phyloP scores from a whole-genome alignment of 2,329 filamentous ascomycete species.

The Aspergillus ochraceus region DNA sequence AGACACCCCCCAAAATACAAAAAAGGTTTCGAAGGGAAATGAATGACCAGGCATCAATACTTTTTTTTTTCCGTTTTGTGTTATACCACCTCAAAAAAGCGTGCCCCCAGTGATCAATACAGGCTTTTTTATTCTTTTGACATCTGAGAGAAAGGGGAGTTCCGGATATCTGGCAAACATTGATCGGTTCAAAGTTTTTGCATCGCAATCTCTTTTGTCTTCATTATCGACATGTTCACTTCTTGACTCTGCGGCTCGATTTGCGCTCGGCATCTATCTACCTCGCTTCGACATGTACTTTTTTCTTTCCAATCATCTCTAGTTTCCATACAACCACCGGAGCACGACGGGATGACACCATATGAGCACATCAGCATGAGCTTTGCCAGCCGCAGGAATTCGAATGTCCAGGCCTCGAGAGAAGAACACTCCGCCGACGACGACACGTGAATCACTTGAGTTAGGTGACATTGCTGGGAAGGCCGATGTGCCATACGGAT shows the following conservation, averaged over 20 bases:
- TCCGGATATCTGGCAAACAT: conserved; percentile 76
- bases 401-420: conserved; percentile 10
- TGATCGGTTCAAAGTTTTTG: conserved; percentile 46
- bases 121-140: conserved; percentile 32
- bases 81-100: conserved; percentile 43
- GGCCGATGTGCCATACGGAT: conserved; percentile 8
- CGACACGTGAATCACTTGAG: conserved; percentile 13
- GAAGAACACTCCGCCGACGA: conserved; percentile 8
- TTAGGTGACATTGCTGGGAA: conserved; percentile 12
- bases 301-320: conserved; percentile 15
- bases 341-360: conserved; percentile 8
- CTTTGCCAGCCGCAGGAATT: conserved; percentile 15
- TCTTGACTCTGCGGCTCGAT: conserved; percentile 8
- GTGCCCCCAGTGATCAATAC: conserved; percentile 24
- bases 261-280: conserved; percentile 25
- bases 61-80: conserved; percentile 16
- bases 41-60: conserved; percentile 48
- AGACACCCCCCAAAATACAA: conserved; percentile 56
- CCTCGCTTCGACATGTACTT: conserved; percentile 40
- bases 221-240: conserved; percentile 42
- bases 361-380: conserved; percentile 14
- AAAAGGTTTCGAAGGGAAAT: conserved; percentile 55
- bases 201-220: conserved; percentile 24
- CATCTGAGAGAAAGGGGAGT: conserved; percentile 60
- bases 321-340: conserved; percentile 11